Evolutionary conservation across 2,329 filamentous ascomycete species (phyloP).

Genomic region (Aspergillus quadrilineatus): DNA sequence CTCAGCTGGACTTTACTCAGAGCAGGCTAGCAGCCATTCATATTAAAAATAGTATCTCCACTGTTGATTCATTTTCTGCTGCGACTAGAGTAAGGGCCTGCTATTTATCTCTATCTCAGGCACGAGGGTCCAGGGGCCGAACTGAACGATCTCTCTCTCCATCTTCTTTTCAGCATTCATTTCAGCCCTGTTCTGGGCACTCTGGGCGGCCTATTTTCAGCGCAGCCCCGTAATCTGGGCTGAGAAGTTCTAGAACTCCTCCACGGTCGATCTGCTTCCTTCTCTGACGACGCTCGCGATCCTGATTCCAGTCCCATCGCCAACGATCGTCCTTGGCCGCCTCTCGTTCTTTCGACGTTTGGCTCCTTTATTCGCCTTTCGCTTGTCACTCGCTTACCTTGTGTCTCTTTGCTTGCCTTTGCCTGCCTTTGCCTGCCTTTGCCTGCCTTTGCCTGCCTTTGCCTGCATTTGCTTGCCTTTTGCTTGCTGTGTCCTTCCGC

Average conservation of each 20-base stretch:
- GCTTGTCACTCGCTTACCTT: slow-evolving; percentile 9
- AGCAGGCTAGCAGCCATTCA: slow-evolving; percentile 2
- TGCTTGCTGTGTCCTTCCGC: neutral
- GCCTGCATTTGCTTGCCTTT: neutral
- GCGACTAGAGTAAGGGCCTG: neutral
- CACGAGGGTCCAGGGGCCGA: neutral
- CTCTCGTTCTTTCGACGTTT: neutral
- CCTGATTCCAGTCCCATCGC: slow-evolving; percentile 1
- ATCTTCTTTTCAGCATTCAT: neutral
- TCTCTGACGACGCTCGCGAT: neutral
- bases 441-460: no score
- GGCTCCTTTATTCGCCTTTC: neutral
- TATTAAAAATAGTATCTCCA: slow-evolving; percentile 11
- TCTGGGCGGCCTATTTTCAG: neutral
- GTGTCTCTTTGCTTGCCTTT: no score
- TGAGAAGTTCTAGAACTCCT: slow-evolving; percentile 13
- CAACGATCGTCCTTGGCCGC: neutral
- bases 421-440: neutral
- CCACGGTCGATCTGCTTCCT: slow-evolving; percentile 4
- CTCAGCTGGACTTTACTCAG: neutral
- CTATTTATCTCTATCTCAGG: slow-evolving; percentile 5
- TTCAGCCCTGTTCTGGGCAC: neutral
- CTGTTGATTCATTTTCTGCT: slow-evolving; percentile 1
- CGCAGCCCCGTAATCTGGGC: slow-evolving; percentile 8
- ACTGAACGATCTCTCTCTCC: neutral